phyloP scores from a whole-genome alignment of 208 protist species.

The Borovskyia barvae region DNA sequence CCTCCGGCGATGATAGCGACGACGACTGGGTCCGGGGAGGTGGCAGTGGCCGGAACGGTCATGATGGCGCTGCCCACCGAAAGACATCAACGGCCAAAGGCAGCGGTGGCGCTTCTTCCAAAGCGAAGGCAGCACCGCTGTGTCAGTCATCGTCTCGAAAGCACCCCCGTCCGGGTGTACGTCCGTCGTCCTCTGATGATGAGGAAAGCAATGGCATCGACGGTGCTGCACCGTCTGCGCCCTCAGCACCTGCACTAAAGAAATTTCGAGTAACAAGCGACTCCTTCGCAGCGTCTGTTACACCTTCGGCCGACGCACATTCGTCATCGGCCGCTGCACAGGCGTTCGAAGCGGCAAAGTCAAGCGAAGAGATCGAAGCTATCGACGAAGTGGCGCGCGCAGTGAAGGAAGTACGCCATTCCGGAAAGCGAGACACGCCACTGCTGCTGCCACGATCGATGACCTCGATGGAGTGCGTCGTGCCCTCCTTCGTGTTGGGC shows the following conservation, averaged over 20 bases:
- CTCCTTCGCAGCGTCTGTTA: too few relatives aligned
- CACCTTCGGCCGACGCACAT: too few relatives aligned
- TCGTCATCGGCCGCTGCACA: too few relatives aligned
- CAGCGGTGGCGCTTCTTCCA: neutral
- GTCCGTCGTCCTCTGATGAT: constrained; percentile 26
- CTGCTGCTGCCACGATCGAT: constrained; percentile 42
- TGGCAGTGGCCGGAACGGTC: too few relatives aligned
- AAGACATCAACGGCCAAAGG: constrained; percentile 18
- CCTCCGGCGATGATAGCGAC: constrained; percentile 34
- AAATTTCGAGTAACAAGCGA: too few relatives aligned
- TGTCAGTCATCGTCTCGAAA: constrained; percentile 2
- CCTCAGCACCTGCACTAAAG: constrained; percentile 5
- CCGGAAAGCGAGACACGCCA: constrained; percentile 24
- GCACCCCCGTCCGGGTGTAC: constrained; percentile 18
- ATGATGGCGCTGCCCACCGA: too few relatives aligned
- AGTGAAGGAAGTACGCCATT: too few relatives aligned
- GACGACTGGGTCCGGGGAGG: constrained; percentile 41
- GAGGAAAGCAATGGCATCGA: neutral
- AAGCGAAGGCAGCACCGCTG: neutral
- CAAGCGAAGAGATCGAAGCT: too few relatives aligned
- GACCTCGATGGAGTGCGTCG: constrained; percentile 36
- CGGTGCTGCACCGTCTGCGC: neutral
- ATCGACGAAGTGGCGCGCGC: too few relatives aligned
- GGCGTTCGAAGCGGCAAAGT: too few relatives aligned
- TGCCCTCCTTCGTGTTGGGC: constrained; percentile 65